phyloP scores from a whole-genome alignment of 306 rosid species.

The Cucurbita pepo region DNA sequence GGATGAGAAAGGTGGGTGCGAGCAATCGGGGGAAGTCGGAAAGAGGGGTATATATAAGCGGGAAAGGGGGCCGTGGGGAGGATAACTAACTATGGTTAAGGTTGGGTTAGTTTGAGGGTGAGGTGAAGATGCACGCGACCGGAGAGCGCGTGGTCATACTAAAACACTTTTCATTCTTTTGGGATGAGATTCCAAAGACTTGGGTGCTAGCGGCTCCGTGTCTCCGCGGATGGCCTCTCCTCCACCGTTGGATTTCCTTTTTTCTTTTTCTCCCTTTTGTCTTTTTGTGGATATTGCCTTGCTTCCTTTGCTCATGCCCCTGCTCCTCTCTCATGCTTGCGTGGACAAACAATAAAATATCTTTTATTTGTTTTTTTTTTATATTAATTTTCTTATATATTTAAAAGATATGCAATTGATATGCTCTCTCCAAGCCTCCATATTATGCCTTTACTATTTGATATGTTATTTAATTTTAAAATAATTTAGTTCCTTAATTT shows the following conservation, averaged over 20 bases:
- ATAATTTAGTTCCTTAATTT: too few species aligned
- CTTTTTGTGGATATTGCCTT: neutral
- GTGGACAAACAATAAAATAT: neutral
- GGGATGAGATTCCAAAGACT: slow-evolving; percentile 68
- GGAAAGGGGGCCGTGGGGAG: neutral
- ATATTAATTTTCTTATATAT: too few species aligned
- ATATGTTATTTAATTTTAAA: too few species aligned
- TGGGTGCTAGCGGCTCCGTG: slow-evolving; percentile 99
- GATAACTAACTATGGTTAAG: neutral
- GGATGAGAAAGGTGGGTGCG: neutral
- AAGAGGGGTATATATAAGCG: slow-evolving; percentile 13
- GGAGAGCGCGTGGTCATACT: neutral
- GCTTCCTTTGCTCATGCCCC: neutral
- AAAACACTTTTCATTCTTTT: neutral
- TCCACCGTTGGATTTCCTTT: slow-evolving; percentile 63
- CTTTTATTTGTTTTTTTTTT: neutral
- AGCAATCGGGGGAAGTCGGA: slow-evolving; percentile 4
- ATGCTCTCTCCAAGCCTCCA: too few species aligned
- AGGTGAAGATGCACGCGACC: neutral
- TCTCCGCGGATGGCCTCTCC: slow-evolving; percentile 91
- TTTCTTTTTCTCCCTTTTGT: neutral
- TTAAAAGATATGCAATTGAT: too few species aligned
- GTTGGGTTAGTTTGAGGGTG: neutral
- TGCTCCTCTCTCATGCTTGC: neutral
- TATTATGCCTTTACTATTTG: too few species aligned